Evolutionary conservation across 306 rosid genomes (phyloP).

Genomic region (Gastrolobium villosum): DNA sequence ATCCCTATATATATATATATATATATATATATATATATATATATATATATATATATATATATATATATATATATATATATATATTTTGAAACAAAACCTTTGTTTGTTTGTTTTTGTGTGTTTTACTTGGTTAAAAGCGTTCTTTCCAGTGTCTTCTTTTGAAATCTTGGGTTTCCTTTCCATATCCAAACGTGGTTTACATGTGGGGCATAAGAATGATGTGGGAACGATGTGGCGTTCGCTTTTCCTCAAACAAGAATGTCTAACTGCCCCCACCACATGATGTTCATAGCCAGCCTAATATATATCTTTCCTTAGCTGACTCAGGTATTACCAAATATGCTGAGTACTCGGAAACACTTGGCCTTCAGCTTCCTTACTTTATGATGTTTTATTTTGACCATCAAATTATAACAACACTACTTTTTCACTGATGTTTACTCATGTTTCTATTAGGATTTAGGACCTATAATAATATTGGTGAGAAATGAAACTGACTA

Average conservation of each 20-base stretch:
- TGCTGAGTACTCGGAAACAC: background rate
- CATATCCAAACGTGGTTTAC: background rate
- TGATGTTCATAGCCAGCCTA: background rate
- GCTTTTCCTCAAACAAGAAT: background rate
- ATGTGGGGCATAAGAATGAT: constrained; percentile 18
- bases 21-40: too few relatives aligned
- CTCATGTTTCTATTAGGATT: background rate
- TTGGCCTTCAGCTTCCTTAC: background rate
- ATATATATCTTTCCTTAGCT: background rate
- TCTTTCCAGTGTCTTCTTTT: too few relatives aligned
- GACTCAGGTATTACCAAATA: constrained; percentile 1
- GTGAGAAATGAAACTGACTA: background rate
- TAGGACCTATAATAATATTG: too few relatives aligned
- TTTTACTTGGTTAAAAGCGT: too few relatives aligned
- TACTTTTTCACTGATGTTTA: background rate
- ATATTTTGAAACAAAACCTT: too few relatives aligned
- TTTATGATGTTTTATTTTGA: background rate
- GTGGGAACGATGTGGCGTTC: background rate
- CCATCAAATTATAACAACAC: background rate
- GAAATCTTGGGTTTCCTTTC: background rate
- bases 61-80: too few relatives aligned
- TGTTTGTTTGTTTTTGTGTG: too few relatives aligned
- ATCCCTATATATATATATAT: too few relatives aligned
- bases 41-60: too few relatives aligned
- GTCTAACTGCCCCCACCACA: background rate